Conservation (phyloP, 2,329 filamentous ascomycete genomes). For the Penicillium concentricum region DNA sequence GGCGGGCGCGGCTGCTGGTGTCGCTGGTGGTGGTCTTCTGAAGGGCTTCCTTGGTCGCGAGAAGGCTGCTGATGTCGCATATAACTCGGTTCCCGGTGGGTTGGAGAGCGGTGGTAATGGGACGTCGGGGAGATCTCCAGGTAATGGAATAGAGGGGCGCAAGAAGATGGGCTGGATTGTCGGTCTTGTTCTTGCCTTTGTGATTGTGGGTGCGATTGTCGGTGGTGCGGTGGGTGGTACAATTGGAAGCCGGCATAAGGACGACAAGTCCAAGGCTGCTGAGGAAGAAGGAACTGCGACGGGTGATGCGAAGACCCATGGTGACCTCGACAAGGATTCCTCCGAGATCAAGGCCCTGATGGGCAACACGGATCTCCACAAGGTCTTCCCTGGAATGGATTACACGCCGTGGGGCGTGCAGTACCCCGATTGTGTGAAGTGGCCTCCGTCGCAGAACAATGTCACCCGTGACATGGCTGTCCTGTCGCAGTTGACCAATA, state of each 20-base stretch:
- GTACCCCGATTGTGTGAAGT: constrained; percentile 76
- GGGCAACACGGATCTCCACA: constrained; percentile 79
- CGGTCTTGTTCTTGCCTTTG: constrained; percentile 62
- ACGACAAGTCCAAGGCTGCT: constrained; percentile 26
- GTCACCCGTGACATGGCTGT: constrained; percentile 88
- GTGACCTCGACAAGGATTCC: constrained; percentile 72
- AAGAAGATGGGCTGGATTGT: constrained; percentile 70
- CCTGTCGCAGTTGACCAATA: constrained; percentile 84
- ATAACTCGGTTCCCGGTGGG: constrained; percentile 54
- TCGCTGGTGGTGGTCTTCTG: constrained; percentile 43
- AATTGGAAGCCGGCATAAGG: constrained; percentile 55
- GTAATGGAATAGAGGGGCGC: constrained; percentile 58
- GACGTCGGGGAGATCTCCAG: constrained; percentile 64
- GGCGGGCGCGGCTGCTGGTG: constrained; percentile 48
- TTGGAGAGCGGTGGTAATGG: constrained; percentile 55
- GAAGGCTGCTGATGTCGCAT: constrained; percentile 48
- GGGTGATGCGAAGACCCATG: constrained; percentile 62
- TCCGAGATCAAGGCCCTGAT: constrained; percentile 76
- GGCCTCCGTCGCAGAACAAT: constrained; percentile 88
- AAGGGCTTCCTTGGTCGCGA: constrained; percentile 44
- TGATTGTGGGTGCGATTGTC: constrained; percentile 68
- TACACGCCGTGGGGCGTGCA: constrained; percentile 91
- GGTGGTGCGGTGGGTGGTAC: constrained; percentile 74
- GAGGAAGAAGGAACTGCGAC: constrained; percentile 54
- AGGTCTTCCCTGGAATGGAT: constrained; percentile 92